Conservation (phyloP, 805 yeast species). For the Yarrowia bubula region DNA sequence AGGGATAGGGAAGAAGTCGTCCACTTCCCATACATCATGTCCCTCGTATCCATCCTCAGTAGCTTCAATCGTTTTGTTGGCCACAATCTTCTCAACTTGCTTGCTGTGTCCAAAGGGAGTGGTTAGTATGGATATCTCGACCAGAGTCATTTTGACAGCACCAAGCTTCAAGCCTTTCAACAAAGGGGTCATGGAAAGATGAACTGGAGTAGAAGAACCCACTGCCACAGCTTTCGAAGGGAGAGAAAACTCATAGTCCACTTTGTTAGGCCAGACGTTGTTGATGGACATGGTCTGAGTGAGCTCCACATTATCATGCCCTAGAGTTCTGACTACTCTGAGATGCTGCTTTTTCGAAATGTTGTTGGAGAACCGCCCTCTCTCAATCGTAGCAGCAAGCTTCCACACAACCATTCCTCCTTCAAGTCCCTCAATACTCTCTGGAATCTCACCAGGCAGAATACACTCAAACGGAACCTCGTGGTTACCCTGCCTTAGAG, state of each 20-base stretch:
- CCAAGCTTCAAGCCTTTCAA: conserved; percentile 79
- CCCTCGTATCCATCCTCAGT: conserved; percentile 42
- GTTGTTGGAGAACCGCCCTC: conserved; percentile 71
- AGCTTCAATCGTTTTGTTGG: conserved; percentile 43
- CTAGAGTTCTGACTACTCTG: conserved; percentile 79
- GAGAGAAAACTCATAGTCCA: conserved; percentile 81
- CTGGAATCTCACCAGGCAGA: conserved; percentile 80
- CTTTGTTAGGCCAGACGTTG: conserved; percentile 92
- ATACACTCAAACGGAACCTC: conserved; percentile 86
- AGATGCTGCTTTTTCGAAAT: conserved; percentile 67
- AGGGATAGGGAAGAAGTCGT: conserved; percentile 62
- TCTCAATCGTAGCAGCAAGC: conserved; percentile 75
- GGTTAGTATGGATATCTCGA: conserved; percentile 63
- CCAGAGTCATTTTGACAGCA: conserved; percentile 61
- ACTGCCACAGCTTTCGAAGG: conserved; percentile 89
- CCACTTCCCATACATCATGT: conserved; percentile 73
- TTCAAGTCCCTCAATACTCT: conserved; percentile 85
- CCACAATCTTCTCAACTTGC: conserved; percentile 61
- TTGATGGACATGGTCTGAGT: conserved; percentile 92
- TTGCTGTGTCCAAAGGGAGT: conserved; percentile 48
- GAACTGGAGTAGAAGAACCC: conserved; percentile 73
- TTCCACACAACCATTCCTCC: conserved; percentile 53
- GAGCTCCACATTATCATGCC: conserved; percentile 82
- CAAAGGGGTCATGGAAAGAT: conserved; percentile 72
- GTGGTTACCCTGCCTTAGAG: conserved; percentile 60